Evolutionary conservation across 1,284 basidiomycete genomes (phyloP), one percentile per base, ranked within the genome.

Genomic region (Microbotryomycetes sp.): DNA sequence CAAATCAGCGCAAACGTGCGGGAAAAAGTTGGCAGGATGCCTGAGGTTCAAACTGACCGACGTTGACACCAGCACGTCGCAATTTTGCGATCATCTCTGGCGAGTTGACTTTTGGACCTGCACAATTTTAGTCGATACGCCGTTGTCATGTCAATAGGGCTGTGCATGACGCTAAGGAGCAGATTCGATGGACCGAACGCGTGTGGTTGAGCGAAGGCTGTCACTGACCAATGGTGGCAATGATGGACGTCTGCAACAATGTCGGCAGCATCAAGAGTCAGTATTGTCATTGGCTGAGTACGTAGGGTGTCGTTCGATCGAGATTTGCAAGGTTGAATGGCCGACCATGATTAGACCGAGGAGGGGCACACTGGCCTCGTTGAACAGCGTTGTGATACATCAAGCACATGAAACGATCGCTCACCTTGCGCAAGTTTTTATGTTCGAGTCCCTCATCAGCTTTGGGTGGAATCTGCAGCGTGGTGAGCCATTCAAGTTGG

Each of bases 401-500:
- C n/a, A n/a, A n/a, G n/a, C n/a, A n/a, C n/a, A n/a, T n/a, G n/a
- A n/a, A n/a, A n/a, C n/a, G 53, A 60, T n/a, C 25, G 54, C 81
- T 70, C 62, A 91, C 92, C 84, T 94, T 97, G 80, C 92, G 88
- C 71, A 86, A 78, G 77, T 80, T 90, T 79, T 91, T 92, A 73
- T 88, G 89, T 65, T 85, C 87, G 83, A 45, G 83, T 82, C 69
- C 87, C 83, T 70, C 83, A 79, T 69, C 87, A 80, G 36, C 83
- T 83, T 65, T 82, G 81, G 67, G 82, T 78, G 62, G 90, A 62
- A 72, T 86, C 77, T 81, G 86, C 73, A 96, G 81, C 67, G 82
- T 83, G 53, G 90, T 86, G 72, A 87, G 85, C 92, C 92, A 97
- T 77, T 92, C 86, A 74, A 96, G 84, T 76, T 92, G 89, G 25